A percentile compares a stretch with the other conserved stretches of the same genome.
phyloP scores from a whole-genome alignment of 2,329 filamentous ascomycete genomes.

The Neonectria punicea region DNA sequence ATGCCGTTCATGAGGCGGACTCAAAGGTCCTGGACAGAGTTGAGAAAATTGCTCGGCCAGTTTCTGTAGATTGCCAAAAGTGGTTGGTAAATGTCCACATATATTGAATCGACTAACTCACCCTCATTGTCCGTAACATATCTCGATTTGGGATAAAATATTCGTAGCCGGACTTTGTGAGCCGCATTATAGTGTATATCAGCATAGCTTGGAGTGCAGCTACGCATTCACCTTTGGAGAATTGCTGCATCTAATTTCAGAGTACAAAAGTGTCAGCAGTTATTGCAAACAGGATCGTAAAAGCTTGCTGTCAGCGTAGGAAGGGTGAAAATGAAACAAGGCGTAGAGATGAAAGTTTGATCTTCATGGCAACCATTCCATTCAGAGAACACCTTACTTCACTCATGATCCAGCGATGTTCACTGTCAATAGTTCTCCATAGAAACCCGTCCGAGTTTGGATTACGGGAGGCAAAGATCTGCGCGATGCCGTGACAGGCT shows the following conservation, averaged over 20 bases:
- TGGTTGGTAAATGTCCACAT: neutral
- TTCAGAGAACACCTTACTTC: neutral
- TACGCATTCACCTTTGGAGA: conserved; percentile 2
- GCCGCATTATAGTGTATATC: neutral
- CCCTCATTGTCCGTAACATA: neutral
- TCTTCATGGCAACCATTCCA: neutral
- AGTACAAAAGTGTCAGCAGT: neutral
- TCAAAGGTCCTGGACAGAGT: conserved; percentile 2
- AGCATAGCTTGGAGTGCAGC: conserved; percentile 10
- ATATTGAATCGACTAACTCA: neutral
- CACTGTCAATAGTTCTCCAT: conserved; percentile 8
- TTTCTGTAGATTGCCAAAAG: neutral
- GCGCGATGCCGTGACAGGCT: conserved; percentile 1
- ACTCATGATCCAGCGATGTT: conserved; percentile 3
- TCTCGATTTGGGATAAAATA: conserved; percentile 2
- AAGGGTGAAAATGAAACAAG: neutral
- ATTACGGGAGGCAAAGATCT: neutral
- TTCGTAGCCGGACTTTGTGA: neutral
- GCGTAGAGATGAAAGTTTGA: neutral
- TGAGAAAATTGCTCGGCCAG: neutral
- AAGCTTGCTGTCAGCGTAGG: neutral
- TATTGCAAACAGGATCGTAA: too few species aligned
- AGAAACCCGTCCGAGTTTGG: conserved; percentile 3
- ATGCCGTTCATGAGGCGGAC: conserved; percentile 2
- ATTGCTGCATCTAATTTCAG: neutral